Evolutionary conservation across 805 yeast genomes (phyloP).

Genomic region (Tetrapisispora arboricola): DNA sequence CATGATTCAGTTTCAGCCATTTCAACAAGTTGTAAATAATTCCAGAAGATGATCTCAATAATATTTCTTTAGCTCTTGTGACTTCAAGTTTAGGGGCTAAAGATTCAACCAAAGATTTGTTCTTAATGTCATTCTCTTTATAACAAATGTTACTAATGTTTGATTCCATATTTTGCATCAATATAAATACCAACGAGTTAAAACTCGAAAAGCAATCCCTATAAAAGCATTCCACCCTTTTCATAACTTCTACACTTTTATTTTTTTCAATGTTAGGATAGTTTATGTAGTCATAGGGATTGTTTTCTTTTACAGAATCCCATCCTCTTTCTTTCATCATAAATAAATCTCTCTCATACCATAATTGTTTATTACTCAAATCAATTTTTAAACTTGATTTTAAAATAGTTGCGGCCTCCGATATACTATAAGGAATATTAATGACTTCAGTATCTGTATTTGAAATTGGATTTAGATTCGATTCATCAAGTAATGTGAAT

Average conservation of each 20-base stretch:
- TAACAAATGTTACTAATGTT: slow-evolving; percentile 29
- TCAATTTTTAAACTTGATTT: slow-evolving; percentile 53
- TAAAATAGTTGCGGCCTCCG: slow-evolving; percentile 68
- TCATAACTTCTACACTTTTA: slow-evolving; percentile 29
- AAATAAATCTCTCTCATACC: slow-evolving; percentile 60
- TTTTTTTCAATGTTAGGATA: slow-evolving; percentile 12
- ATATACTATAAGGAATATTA: slow-evolving; percentile 58
- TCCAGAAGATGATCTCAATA: slow-evolving; percentile 48
- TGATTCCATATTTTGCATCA: slow-evolving; percentile 53
- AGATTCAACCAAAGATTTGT: slow-evolving; percentile 7
- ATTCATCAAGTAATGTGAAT: background rate
- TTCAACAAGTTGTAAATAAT: slow-evolving; percentile 43
- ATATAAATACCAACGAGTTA: slow-evolving; percentile 52
- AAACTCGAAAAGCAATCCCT: slow-evolving; percentile 40
- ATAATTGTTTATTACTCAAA: slow-evolving; percentile 57
- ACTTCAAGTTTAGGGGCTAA: slow-evolving; percentile 37
- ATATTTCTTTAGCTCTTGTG: slow-evolving; percentile 48
- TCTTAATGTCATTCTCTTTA: slow-evolving; percentile 9
- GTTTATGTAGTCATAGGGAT: slow-evolving; percentile 26
- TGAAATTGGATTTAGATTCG: background rate
- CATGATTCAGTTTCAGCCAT: slow-evolving; percentile 76
- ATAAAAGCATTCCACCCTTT: slow-evolving; percentile 55
- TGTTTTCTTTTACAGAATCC: slow-evolving; percentile 17
- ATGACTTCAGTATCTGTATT: slow-evolving; percentile 8
- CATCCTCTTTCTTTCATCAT: slow-evolving; percentile 67